Evolutionary conservation across 192 early-diverging fungal species (phyloP).

Genomic region (Gigaspora rosea): DNA sequence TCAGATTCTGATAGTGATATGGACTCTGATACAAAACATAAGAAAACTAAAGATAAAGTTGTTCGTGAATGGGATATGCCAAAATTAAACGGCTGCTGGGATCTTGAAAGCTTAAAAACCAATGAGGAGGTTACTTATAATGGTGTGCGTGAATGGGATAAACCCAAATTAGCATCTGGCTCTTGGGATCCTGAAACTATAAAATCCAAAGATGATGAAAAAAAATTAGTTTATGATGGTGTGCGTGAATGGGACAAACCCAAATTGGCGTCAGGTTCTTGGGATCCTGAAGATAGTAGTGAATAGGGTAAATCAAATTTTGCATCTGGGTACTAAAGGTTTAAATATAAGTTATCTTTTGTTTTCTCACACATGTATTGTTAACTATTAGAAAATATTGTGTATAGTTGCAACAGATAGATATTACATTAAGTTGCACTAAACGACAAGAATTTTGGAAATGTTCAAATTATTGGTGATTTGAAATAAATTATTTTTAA

Average conservation of each 20-base stretch:
- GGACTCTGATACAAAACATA: not conserved
- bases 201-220: not conserved
- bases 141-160: conserved; percentile 10
- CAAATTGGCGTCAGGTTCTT: conserved; percentile 13
- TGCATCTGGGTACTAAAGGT: not conserved
- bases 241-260: conserved; percentile 19
- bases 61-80: conserved; percentile 20
- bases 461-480: too few species aligned
- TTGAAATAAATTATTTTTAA: too few species aligned
- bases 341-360: too few species aligned
- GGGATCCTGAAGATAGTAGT: not conserved
- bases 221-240: not conserved
- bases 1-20: not conserved
- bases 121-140: not conserved
- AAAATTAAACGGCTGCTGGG: conserved; percentile 1
- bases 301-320: conserved; percentile 19
- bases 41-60: not conserved
- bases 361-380: too few species aligned
- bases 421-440: too few species aligned
- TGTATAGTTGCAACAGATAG: too few species aligned
- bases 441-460: too few species aligned
- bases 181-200: not conserved
- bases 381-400: too few species aligned
- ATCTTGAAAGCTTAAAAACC: not conserved
- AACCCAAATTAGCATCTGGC: conserved; percentile 15